These are phyloP conservation scores for Heterobasidion irregulare DNA, from an alignment of 1,284 basidiomycete genomes.

Conservation along the genomic window DNA sequence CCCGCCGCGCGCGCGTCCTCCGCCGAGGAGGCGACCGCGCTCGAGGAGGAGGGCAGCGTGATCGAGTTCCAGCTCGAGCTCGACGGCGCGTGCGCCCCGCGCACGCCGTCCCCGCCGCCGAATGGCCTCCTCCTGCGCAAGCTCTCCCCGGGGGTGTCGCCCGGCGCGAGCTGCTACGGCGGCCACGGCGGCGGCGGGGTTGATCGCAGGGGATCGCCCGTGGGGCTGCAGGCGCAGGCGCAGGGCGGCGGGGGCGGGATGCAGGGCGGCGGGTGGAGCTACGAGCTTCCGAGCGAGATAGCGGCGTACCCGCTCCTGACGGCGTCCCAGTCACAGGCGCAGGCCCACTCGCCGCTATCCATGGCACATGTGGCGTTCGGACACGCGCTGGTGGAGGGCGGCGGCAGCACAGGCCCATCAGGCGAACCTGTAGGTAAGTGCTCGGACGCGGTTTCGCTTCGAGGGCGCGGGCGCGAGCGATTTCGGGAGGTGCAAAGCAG, in stretches of 20 bases:
- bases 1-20: conserved; percentile 12
- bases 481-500: no score
- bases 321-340: no score
- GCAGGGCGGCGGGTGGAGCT: not conserved
- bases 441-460: no score
- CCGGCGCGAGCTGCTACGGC: not conserved
- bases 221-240: not conserved
- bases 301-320: not conserved
- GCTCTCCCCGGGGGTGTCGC: conserved; percentile 1
- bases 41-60: conserved; percentile 48
- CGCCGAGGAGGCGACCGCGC: conserved; percentile 36
- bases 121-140: not conserved
- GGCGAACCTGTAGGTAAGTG: not conserved
- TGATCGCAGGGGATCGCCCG: not conserved
- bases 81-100: conserved; percentile 5
- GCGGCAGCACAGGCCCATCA: not conserved
- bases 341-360: conserved; percentile 2
- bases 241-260: not conserved
- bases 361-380: conserved; percentile 4
- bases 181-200: not conserved
- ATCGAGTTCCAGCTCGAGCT: conserved; percentile 51
- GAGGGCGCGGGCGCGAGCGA: no score
- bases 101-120: conserved; percentile 7
- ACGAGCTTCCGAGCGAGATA: not conserved
- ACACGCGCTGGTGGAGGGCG: not conserved